Conservation (phyloP, 2,329 filamentous ascomycete genomes). For the Myriosclerotinia scirpicola region DNA sequence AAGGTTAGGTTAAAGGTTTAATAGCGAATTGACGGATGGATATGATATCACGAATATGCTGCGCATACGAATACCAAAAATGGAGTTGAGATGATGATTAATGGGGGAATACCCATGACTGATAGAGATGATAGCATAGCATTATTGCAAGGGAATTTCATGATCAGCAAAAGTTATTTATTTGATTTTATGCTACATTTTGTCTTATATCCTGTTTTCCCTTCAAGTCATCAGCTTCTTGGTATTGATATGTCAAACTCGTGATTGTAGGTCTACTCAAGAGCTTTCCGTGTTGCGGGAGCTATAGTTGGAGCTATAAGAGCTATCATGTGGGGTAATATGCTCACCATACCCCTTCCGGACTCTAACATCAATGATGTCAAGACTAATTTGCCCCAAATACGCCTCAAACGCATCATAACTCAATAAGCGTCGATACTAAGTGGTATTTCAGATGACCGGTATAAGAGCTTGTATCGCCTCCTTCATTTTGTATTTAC, state of each 20-base stretch:
- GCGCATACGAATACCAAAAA: conserved; percentile 21
- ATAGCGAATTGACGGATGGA: not conserved
- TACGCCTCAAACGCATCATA: not conserved
- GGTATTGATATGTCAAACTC: not conserved
- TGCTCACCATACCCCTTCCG: not conserved
- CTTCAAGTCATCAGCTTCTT: not conserved
- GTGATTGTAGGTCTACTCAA: too few relatives aligned
- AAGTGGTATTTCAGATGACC: not conserved
- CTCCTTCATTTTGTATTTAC: too few relatives aligned
- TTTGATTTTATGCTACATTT: too few relatives aligned
- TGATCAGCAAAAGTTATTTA: not conserved
- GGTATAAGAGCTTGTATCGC: not conserved
- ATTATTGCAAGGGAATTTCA: conserved; percentile 4
- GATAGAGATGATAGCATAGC: conserved; percentile 16
- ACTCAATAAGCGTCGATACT: not conserved
- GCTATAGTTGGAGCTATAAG: not conserved
- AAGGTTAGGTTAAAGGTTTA: not conserved
- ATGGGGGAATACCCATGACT: conserved; percentile 20
- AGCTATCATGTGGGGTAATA: not conserved
- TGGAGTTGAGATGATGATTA: conserved; percentile 19
- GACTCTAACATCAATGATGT: conserved; percentile 14
- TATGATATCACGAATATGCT: conserved; percentile 18
- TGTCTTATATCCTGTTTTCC: too few relatives aligned
- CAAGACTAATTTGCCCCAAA: not conserved
- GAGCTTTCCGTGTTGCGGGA: not conserved